Evolutionary conservation across 1,139 yeast genomes (phyloP).

Genomic region (Saccharomycopsis hybrid): DNA sequence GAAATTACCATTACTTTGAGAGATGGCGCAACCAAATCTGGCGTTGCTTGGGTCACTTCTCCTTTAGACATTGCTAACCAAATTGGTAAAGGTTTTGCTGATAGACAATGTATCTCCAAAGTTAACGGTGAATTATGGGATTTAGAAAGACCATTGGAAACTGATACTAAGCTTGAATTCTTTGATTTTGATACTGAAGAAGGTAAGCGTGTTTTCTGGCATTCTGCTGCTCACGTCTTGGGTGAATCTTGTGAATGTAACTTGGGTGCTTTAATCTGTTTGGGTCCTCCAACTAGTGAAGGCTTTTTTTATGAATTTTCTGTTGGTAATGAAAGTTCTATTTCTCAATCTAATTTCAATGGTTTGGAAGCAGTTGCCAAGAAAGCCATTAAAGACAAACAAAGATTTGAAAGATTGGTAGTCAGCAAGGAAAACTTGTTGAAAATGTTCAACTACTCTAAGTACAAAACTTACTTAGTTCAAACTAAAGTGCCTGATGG

Average conservation of each 20-base stretch:
- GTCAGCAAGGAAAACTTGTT: slow-evolving; percentile 87
- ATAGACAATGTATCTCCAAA: slow-evolving; percentile 85
- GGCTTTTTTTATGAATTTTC: slow-evolving; percentile 98
- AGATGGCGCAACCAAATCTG: slow-evolving; percentile 78
- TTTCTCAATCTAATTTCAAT: slow-evolving; percentile 76
- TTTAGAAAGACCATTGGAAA: slow-evolving; percentile 88
- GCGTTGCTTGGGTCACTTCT: slow-evolving; percentile 80
- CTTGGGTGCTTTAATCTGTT: slow-evolving; percentile 84
- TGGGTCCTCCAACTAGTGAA: slow-evolving; percentile 97
- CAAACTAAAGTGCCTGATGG: slow-evolving; percentile 91
- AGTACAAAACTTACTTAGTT: slow-evolving; percentile 87
- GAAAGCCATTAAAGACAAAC: slow-evolving; percentile 91
- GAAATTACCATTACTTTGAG: slow-evolving; percentile 76
- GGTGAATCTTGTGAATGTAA: slow-evolving; percentile 99
- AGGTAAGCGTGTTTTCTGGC: slow-evolving; percentile 97
- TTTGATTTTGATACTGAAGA: slow-evolving; percentile 77
- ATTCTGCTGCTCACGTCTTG: slow-evolving; percentile 94
- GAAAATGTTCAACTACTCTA: slow-evolving; percentile 92
- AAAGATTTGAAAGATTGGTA: slow-evolving; percentile 89
- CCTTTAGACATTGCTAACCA: slow-evolving; percentile 81
- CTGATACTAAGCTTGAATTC: slow-evolving; percentile 63
- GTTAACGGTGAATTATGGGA: slow-evolving; percentile 94
- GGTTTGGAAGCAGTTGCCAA: slow-evolving; percentile 84
- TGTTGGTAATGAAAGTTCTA: slow-evolving; percentile 72
- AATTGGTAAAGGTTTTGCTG: slow-evolving; percentile 83